Percentiles rank a stretch among this genome's conserved stretches.
These are phyloP conservation scores for Sporobolomyces pararoseus DNA, from an alignment of 768 basidiomycete genomes.

Conservation along the genomic window DNA sequence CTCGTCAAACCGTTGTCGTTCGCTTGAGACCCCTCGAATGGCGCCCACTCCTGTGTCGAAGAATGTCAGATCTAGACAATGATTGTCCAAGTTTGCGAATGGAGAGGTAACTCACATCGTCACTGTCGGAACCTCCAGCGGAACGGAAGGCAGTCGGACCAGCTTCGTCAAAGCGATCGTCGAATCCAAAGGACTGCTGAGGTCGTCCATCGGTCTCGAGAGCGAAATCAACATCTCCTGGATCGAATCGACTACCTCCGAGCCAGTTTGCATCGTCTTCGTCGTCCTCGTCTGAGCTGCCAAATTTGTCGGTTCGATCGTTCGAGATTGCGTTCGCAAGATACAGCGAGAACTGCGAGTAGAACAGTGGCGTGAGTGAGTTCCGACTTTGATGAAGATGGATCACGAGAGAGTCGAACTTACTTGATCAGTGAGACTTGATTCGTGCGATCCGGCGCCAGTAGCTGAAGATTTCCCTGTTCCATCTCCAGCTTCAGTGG, in stretches of 20 bases:
- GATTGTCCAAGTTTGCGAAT: too few relatives aligned
- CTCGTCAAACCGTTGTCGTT: neutral
- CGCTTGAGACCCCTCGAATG: constrained; percentile 6
- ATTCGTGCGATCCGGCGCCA: constrained; percentile 54
- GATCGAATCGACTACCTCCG: constrained; percentile 24
- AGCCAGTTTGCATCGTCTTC: constrained; percentile 40
- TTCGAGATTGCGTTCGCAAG: constrained; percentile 63
- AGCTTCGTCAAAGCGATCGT: constrained; percentile 38
- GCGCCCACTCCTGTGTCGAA: constrained; percentile 31
- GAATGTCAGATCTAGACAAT: neutral
- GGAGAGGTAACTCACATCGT: constrained; percentile 33
- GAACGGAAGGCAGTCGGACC: constrained; percentile 15
- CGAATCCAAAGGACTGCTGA: constrained; percentile 38
- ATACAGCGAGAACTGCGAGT: constrained; percentile 69
- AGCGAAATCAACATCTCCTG: constrained; percentile 35
- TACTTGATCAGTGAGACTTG: constrained; percentile 56
- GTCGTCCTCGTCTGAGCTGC: constrained; percentile 45
- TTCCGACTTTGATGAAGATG: too few relatives aligned
- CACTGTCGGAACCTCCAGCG: neutral
- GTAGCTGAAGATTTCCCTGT: constrained; percentile 44
- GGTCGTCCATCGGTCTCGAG: constrained; percentile 9
- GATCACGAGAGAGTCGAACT: constrained; percentile 33
- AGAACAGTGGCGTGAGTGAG: neutral
- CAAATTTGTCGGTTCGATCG: constrained; percentile 54
- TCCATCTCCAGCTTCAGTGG: constrained; percentile 27